Evolutionary conservation across 2,329 filamentous ascomycete species (phyloP).

Genomic region (Penicillium sp.): DNA sequence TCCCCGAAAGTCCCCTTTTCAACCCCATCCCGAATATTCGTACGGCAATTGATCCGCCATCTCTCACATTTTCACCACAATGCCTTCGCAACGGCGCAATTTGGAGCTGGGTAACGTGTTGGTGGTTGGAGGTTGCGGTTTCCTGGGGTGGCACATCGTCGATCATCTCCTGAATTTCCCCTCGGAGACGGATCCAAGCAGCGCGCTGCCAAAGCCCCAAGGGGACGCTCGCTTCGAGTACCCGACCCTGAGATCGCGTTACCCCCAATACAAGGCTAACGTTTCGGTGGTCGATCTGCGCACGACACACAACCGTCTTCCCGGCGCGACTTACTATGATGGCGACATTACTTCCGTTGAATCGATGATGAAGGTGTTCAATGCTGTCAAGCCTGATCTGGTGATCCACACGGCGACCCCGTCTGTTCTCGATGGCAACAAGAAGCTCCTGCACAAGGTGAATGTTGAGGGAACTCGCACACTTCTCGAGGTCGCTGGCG

Average conservation of each 20-base stretch:
- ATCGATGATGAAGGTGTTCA: slow-evolving; percentile 66
- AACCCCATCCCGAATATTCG: slow-evolving; percentile 7
- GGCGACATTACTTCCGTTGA: slow-evolving; percentile 74
- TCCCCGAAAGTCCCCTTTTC: slow-evolving; percentile 25
- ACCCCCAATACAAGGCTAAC: slow-evolving; percentile 50
- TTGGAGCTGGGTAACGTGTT: slow-evolving; percentile 68
- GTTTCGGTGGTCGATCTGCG: slow-evolving; percentile 74
- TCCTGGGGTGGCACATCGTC: slow-evolving; percentile 81
- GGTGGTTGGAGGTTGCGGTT: slow-evolving; percentile 81
- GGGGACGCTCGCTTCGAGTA: slow-evolving; percentile 43
- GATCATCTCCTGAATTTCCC: slow-evolving; percentile 69
- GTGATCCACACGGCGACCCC: slow-evolving; percentile 91
- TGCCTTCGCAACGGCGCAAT: slow-evolving; percentile 38
- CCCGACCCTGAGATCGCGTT: slow-evolving; percentile 44
- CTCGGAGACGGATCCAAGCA: slow-evolving; percentile 48
- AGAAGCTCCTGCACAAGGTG: slow-evolving; percentile 73
- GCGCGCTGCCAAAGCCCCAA: slow-evolving; percentile 41
- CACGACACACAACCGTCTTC: slow-evolving; percentile 68
- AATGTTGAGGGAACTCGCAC: slow-evolving; percentile 86
- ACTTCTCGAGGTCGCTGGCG: slow-evolving; percentile 69
- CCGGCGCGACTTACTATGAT: slow-evolving; percentile 69
- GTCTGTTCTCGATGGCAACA: slow-evolving; percentile 53
- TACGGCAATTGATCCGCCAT: not conserved
- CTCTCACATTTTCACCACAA: slow-evolving; percentile 16
- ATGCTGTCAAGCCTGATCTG: slow-evolving; percentile 71